Conservation (phyloP, 1,139 yeast species). For the Taphrina pruni region DNA sequence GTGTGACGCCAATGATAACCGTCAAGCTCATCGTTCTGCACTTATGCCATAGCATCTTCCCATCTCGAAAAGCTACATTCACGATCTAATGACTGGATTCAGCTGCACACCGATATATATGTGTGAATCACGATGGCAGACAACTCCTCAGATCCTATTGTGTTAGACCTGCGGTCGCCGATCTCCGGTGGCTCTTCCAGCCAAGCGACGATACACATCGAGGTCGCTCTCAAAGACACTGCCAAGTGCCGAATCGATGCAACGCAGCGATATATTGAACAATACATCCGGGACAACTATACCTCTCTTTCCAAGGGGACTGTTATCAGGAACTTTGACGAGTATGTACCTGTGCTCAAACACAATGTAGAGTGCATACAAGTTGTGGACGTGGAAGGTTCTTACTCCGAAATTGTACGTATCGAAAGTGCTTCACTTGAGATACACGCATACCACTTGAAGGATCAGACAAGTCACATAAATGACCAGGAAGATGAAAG, state of each 20-base stretch:
- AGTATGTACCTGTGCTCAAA: conserved; percentile 38
- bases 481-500: conserved; percentile 33
- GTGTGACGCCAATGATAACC: no score
- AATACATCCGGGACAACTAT: conserved; percentile 44
- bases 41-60: no score
- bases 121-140: neutral
- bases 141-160: conserved; percentile 11
- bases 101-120: no score
- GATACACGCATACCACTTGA: conserved; percentile 44
- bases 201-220: conserved; percentile 32
- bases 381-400: conserved; percentile 45
- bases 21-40: no score
- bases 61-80: no score
- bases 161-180: conserved; percentile 1
- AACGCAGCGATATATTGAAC: conserved; percentile 40
- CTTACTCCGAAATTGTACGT: conserved; percentile 41
- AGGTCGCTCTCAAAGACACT: conserved; percentile 35
- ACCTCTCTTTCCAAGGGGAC: conserved; percentile 43
- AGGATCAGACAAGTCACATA: conserved; percentile 16
- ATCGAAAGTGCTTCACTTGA: conserved; percentile 42
- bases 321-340: conserved; percentile 29
- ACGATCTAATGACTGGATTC: no score
- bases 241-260: conserved; percentile 32
- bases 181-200: neutral
- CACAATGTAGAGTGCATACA: conserved; percentile 43